Evolutionary conservation across 2,329 filamentous ascomycete species (phyloP), one percentile per base, ranked within the genome.

Genomic region (Colletotrichum acutatum): DNA sequence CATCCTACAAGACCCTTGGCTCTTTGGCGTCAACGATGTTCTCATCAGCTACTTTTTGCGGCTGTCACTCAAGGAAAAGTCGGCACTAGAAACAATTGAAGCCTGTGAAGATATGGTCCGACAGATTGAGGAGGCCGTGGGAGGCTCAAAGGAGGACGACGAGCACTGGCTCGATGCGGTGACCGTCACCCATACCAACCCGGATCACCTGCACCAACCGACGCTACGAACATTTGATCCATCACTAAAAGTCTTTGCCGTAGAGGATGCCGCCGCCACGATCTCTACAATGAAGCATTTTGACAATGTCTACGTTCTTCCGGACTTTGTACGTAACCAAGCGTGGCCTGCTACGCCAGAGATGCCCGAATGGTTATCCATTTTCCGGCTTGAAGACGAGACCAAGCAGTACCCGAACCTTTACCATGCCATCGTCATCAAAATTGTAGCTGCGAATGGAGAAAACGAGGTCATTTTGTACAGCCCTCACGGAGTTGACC

Each of bases 1-100:
- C 53, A 64, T 83, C 6, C 78, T 79, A 12, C 77, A 77, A 16
- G 81, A 83, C 16, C 80, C 81, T 1, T 83, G 81, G 81, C 77
- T 83, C 8, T 74, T 74, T 7, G 80, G 80, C 3, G 3, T 24
- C 42, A 7, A 22, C 3, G 28, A 52, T 1, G 4, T 12, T 8
- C 12, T 22, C 24, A 61, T 11, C 1, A 14, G 11, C 30, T 71
- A 57, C 42, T 2, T 71, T n/a, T 11, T 68, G 7, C 65, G 65
- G 8, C 4, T 68, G 14, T 30, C 37, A 3, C 58, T 62, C 49
- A 54, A 42, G 26, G 46, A 60, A 11, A n/a, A 30, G 7, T 16
- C 28, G 12, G 57, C 46, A 3, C 49, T 71, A 22, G 16, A 19
- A 24, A 54, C 28, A 57, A 8, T 57, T 1, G 24, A 26, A 11